These are phyloP conservation scores for Kodamaea derodonti DNA, from an alignment of 1,139 yeast genomes.

Conservation along the genomic window DNA sequence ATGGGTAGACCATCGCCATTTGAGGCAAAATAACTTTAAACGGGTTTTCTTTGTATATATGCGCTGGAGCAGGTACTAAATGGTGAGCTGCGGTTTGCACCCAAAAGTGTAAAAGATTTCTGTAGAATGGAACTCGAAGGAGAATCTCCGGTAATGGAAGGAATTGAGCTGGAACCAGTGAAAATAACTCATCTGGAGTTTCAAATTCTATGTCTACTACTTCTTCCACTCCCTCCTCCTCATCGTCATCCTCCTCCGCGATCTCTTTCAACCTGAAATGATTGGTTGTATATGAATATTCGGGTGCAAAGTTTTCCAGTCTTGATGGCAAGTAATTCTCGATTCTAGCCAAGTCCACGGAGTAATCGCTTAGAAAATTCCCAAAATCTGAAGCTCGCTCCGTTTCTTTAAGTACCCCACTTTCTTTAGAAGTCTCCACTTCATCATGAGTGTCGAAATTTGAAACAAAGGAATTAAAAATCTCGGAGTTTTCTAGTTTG, in stretches of 20 bases:
- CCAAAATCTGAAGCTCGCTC: slow-evolving; percentile 1
- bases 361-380: slow-evolving; percentile 9
- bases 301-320: slow-evolving; percentile 11
- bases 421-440: background rate
- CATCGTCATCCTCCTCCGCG: slow-evolving; percentile 10
- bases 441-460: slow-evolving; percentile 2
- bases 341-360: slow-evolving; percentile 17
- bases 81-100: slow-evolving; percentile 57
- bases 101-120: slow-evolving; percentile 62
- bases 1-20: slow-evolving; percentile 61
- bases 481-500: slow-evolving; percentile 26
- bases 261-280: slow-evolving; percentile 8
- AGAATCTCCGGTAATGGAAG: slow-evolving; percentile 57
- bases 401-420: background rate
- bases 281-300: slow-evolving; percentile 4
- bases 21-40: slow-evolving; percentile 62
- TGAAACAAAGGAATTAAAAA: slow-evolving; percentile 21
- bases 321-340: slow-evolving; percentile 11
- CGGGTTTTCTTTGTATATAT: slow-evolving; percentile 59
- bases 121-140: slow-evolving; percentile 54
- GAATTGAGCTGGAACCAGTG: slow-evolving; percentile 45
- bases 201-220: background rate
- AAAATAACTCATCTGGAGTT: slow-evolving; percentile 11
- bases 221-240: slow-evolving; percentile 1
- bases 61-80: slow-evolving; percentile 67